These are phyloP conservation scores for Colletotrichum filicis DNA, from an alignment of 2,329 filamentous ascomycete genomes.

Conservation along the genomic window DNA sequence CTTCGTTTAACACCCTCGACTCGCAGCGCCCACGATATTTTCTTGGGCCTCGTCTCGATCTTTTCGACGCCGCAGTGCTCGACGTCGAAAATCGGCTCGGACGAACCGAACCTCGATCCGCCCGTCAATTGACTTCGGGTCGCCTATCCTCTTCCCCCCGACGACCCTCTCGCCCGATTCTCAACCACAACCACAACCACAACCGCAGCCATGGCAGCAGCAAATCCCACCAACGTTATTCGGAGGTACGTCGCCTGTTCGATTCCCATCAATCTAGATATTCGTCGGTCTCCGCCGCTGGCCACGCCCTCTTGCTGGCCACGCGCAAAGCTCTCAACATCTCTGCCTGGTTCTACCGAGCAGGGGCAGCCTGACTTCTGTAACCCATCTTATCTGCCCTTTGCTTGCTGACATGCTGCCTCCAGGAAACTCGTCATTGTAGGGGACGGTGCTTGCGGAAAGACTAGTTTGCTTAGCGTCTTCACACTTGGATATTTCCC, in stretches of 20 bases:
- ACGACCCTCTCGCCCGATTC: neutral
- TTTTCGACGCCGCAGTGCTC: neutral
- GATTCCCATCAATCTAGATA: constrained; percentile 5
- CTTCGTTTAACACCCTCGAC: neutral
- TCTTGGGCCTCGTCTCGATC: neutral
- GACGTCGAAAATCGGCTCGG: neutral
- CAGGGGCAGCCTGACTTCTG: neutral
- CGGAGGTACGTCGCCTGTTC: constrained; percentile 65
- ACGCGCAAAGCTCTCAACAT: neutral
- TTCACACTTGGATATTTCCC: constrained; percentile 99
- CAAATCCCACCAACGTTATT: constrained; percentile 67
- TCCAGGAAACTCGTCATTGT: constrained; percentile 95
- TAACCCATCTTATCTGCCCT: neutral
- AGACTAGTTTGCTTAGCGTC: constrained; percentile 96
- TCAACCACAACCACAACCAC: neutral
- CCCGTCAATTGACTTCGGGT: constrained; percentile 22
- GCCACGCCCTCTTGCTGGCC: neutral
- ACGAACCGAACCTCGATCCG: neutral
- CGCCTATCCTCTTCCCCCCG: neutral
- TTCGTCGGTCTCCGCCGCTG: neutral
- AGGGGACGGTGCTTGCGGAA: constrained; percentile 96
- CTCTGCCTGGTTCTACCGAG: neutral
- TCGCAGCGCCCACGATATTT: neutral
- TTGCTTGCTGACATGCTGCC: neutral
- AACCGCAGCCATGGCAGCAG: constrained; percentile 52